phyloP scores from a whole-genome alignment of 495 filamentous ascomycete species.

The Geoglossum glabrum region DNA sequence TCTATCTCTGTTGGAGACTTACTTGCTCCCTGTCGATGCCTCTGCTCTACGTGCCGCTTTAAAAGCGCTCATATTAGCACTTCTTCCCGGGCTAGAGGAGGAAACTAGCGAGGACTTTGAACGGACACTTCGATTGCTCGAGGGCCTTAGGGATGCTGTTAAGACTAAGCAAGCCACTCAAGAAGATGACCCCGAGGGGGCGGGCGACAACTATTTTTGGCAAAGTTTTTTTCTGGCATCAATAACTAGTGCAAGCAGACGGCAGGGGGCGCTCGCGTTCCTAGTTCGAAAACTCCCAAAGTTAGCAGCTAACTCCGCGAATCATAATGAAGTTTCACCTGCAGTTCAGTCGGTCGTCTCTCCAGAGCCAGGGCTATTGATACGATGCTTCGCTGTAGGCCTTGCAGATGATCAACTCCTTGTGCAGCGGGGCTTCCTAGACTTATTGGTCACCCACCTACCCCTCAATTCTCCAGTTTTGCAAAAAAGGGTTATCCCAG shows the following conservation, averaged over 20 bases:
- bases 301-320: constrained; percentile 27
- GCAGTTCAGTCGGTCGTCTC: constrained; percentile 52
- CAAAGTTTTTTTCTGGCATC: constrained; percentile 90
- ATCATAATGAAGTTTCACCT: constrained; percentile 12
- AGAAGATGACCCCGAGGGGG: constrained; percentile 12
- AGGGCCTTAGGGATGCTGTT: constrained; percentile 52
- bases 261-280: constrained; percentile 74
- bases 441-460: constrained; percentile 76
- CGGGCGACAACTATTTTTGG: constrained; percentile 83
- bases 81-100: constrained; percentile 84
- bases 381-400: constrained; percentile 79
- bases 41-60: constrained; percentile 61
- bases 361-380: constrained; percentile 81
- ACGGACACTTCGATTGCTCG: constrained; percentile 54
- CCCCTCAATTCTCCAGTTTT: constrained; percentile 74
- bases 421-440: constrained; percentile 83
- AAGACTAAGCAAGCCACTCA: constrained; percentile 20
- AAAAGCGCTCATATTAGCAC: constrained; percentile 66
- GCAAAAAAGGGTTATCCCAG: constrained; percentile 43
- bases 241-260: constrained; percentile 67
- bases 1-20: constrained; percentile 61
- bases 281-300: constrained; percentile 60
- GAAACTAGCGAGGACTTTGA: constrained; percentile 96
- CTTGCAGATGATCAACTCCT: constrained; percentile 77
- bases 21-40: constrained; percentile 50